Conservation (phyloP, 495 filamentous ascomycete species). For the Penicillium egyptiacum region DNA sequence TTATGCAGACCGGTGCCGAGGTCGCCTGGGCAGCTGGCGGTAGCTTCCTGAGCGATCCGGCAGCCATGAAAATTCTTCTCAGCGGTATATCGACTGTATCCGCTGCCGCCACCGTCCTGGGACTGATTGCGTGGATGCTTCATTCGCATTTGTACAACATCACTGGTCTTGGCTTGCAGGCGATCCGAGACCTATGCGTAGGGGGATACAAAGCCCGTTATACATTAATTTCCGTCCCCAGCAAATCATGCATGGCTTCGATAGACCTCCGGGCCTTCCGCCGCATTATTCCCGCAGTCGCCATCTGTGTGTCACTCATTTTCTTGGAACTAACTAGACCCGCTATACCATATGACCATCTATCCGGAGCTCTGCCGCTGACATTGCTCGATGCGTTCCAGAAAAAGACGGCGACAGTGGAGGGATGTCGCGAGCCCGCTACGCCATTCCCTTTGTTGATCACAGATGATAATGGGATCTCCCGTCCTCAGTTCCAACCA, state of each 20-base stretch:
- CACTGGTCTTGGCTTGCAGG: constrained; percentile 28
- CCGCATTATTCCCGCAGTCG: constrained; percentile 18
- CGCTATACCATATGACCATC: constrained; percentile 34
- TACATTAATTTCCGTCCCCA: constrained; percentile 22
- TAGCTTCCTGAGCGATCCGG: constrained; percentile 43
- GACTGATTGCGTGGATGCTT: constrained; percentile 31
- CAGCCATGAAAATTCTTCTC: constrained; percentile 46
- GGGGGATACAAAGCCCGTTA: constrained; percentile 22
- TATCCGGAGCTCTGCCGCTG: constrained; percentile 35
- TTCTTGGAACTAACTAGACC: constrained; percentile 31
- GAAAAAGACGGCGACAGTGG: constrained; percentile 20
- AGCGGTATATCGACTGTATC: constrained; percentile 40
- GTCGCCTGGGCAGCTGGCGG: constrained; percentile 40
- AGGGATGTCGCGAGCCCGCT: constrained; percentile 27
- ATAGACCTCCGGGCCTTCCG: constrained; percentile 23
- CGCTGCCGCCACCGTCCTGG: constrained; percentile 35
- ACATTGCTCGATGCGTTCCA: constrained; percentile 32
- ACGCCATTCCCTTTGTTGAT: constrained; percentile 27
- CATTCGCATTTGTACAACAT: constrained; percentile 34
- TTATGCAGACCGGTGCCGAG: constrained; percentile 44
- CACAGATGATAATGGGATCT: background rate
- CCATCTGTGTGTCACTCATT: constrained; percentile 22
- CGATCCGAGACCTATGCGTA: constrained; percentile 22
- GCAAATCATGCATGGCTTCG: constrained; percentile 23
- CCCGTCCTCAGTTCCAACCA: constrained; percentile 12